phyloP scores from a whole-genome alignment of 129 eudicot genomes.

The Apium graveolens region DNA sequence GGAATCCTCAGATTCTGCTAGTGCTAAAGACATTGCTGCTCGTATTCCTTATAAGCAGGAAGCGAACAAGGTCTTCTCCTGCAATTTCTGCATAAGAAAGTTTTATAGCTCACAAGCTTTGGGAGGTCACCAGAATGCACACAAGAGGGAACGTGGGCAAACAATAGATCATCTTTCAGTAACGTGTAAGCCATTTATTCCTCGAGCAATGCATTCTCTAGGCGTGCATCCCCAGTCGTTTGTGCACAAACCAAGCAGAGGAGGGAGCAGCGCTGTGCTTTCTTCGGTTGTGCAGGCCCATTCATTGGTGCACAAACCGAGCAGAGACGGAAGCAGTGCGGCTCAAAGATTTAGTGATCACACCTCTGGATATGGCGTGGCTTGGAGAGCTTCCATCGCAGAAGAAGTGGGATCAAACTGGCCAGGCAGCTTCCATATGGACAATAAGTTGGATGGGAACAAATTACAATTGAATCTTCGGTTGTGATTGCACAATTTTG shows the following conservation, averaged over 20 bases:
- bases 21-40: background rate
- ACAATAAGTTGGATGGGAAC: background rate
- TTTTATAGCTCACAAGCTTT: constrained; percentile 35
- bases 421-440: constrained; percentile 25
- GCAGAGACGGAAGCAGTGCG: constrained; percentile 5
- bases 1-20: background rate
- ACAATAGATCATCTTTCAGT: constrained; percentile 5
- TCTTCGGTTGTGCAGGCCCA: constrained; percentile 24
- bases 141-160: constrained; percentile 32
- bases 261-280: background rate
- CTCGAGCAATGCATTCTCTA: constrained; percentile 3
- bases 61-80: constrained; percentile 17
- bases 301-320: constrained; percentile 20
- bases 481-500: constrained; percentile 1
- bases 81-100: constrained; percentile 35
- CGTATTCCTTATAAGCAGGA: background rate
- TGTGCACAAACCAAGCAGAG: constrained; percentile 18
- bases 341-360: background rate
- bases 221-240: constrained; percentile 29
- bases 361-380: background rate
- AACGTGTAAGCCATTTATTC: background rate
- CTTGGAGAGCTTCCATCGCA: background rate
- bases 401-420: constrained; percentile 16
- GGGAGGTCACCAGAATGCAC: constrained; percentile 47
- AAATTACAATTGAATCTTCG: constrained; percentile 22